Base-by-base conservation (phyloP, 2,329 filamentous ascomycete species). In the Dendryphion nanum region DNA sequence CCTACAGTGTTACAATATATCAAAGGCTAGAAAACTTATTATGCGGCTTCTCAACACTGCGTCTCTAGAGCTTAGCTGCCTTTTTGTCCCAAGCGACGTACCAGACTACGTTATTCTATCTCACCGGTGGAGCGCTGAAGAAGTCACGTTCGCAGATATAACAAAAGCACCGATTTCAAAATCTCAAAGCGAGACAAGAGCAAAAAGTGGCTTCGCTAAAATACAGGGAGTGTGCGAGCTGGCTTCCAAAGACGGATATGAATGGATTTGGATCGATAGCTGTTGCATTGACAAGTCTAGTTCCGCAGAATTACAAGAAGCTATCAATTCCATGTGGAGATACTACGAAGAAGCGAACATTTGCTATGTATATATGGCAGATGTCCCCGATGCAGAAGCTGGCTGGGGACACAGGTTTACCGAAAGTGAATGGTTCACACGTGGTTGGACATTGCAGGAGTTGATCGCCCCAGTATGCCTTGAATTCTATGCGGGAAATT, bases 391-490 rank as follows among this genome's bases (percentile, higher is more conserved):
- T 33, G 30, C 20, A 13, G 4, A 37, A 16, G 33, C 13, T 8
- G 33, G 15, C n/a, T 16, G 15, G n/a, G 18, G 35, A 20, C 24
- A n/a, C 7, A 7, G 8, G 26, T 39, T 39, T 18, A 14, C 6
- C 3, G 20, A 40, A 21, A 40, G 32, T 18, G n/a, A 31, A 7
- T 40, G 37, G 37, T 35, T 40, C 24, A 35, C 32, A n/a, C 32
- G 37, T 10, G 31, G 37, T 6, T 37, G 30, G 34, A 41, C 30
- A 5, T 19, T 34, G 12, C 19, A 34, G 51, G 87, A 94, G 58
- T 37, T 47, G n/a, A 21, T 40, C 17, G 40, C 41, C 2, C 35
- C 42, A 17, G 3, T 20, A 13, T 4, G 20, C 24, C 30, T 42
- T 17, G 30, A 37, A 7, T 45, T 45, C 31, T 45, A 32, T 24